phyloP scores from a whole-genome alignment of 2,329 filamentous ascomycete genomes.

The Xylariaceae sp. region DNA sequence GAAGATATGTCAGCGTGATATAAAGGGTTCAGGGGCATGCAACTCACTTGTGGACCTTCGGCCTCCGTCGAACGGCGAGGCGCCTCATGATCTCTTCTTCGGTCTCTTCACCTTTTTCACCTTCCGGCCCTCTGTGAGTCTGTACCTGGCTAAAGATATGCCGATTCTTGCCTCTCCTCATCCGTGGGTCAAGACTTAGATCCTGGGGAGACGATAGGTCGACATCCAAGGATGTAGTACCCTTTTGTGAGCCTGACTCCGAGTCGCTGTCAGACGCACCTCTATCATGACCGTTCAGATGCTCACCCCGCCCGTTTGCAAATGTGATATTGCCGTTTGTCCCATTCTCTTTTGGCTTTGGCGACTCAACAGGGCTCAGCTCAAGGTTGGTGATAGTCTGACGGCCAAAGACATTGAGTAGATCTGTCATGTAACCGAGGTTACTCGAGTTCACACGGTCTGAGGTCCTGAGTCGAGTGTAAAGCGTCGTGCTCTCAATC shows the following conservation, averaged over 20 bases:
- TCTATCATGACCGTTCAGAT: slow-evolving; percentile 31
- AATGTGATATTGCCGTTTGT: slow-evolving; percentile 16
- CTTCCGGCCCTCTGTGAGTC: slow-evolving; percentile 31
- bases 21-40: background rate
- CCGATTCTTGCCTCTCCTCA: slow-evolving; percentile 28
- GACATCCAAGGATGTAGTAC: slow-evolving; percentile 36
- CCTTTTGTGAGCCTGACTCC: slow-evolving; percentile 27
- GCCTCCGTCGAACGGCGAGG: slow-evolving; percentile 21
- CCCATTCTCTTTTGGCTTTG: slow-evolving; percentile 28
- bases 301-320: slow-evolving; percentile 28
- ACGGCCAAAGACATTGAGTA: slow-evolving; percentile 72
- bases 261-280: slow-evolving; percentile 31
- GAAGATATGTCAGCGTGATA: slow-evolving; percentile 7
- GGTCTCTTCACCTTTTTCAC: slow-evolving; percentile 23
- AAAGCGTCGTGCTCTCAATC: slow-evolving; percentile 75
- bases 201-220: slow-evolving; percentile 42
- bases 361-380: slow-evolving; percentile 55
- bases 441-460: slow-evolving; percentile 45
- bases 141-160: slow-evolving; percentile 45
- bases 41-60: slow-evolving; percentile 33
- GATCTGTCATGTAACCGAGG: slow-evolving; percentile 61
- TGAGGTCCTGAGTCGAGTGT: slow-evolving; percentile 61
- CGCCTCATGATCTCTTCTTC: slow-evolving; percentile 21
- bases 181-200: slow-evolving; percentile 23
- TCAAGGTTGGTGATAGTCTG: slow-evolving; percentile 75